Evolutionary conservation across 73 alveolate genomes (phyloP).

Genomic region (Paraurostyla sp.): DNA sequence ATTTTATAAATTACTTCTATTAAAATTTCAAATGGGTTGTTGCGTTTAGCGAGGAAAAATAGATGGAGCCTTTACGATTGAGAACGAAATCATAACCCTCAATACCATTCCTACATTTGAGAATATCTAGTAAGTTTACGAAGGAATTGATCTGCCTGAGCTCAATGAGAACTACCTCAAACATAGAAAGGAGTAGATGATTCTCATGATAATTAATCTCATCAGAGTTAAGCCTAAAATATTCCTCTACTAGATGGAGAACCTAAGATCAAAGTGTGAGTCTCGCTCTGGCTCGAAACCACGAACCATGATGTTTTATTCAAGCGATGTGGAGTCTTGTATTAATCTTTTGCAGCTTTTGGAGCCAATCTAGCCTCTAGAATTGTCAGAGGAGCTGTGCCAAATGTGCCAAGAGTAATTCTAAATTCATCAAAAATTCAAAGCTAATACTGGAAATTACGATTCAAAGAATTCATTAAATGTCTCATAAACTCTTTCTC

Average conservation of each 20-base stretch:
- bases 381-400: constrained; percentile 16
- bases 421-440: background rate
- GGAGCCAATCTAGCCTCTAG: background rate
- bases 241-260: constrained; percentile 18
- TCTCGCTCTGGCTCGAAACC: background rate
- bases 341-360: background rate
- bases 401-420: constrained; percentile 37
- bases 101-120: constrained; percentile 34
- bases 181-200: constrained; percentile 34
- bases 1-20: background rate
- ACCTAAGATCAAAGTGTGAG: background rate
- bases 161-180: background rate
- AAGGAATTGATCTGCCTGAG: background rate
- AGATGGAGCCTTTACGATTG: background rate
- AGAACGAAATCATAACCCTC: background rate
- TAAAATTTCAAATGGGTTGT: constrained; percentile 37
- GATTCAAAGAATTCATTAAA: background rate
- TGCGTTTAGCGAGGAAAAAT: constrained; percentile 38
- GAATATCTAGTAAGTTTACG: background rate
- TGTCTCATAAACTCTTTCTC: background rate
- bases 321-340: constrained; percentile 23
- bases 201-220: constrained; percentile 33
- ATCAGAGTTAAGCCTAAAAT: constrained; percentile 32
- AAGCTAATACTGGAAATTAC: background rate
- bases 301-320: constrained; percentile 21